Conservation (phyloP, 2,329 filamentous ascomycete species). For the Aspergillus hiratsukae region DNA sequence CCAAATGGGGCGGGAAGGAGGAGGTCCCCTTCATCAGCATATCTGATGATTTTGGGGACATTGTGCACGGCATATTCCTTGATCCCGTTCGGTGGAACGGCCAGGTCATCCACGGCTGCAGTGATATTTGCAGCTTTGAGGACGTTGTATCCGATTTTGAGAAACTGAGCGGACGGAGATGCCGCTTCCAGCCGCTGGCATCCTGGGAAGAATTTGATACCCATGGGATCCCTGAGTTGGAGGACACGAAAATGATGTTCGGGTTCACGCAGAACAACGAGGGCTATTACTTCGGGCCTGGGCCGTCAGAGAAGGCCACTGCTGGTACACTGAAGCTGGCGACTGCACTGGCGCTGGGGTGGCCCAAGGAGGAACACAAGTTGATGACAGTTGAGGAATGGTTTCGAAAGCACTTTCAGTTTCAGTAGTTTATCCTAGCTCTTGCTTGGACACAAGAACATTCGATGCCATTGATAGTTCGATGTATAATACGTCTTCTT, state of each 20-base stretch:
- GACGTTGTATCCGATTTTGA: constrained; percentile 16
- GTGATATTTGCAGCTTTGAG: constrained; percentile 29
- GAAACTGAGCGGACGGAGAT: background rate
- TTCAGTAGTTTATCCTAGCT: background rate
- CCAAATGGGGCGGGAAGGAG: constrained; percentile 39
- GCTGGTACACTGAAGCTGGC: constrained; percentile 5
- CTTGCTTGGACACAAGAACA: too few relatives aligned
- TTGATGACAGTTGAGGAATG: background rate
- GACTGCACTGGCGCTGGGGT: background rate
- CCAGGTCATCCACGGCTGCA: constrained; percentile 36
- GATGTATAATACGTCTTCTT: too few relatives aligned
- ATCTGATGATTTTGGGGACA: constrained; percentile 42
- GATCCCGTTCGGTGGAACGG: constrained; percentile 37
- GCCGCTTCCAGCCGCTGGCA: constrained; percentile 7
- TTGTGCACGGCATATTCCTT: constrained; percentile 44
- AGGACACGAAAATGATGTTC: constrained; percentile 11
- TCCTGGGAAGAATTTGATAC: constrained; percentile 12
- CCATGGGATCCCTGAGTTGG: constrained; percentile 5
- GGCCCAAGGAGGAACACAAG: background rate
- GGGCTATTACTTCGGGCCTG: constrained; percentile 9
- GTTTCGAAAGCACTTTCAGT: background rate
- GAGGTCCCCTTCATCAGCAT: constrained; percentile 40
- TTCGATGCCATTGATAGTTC: too few relatives aligned
- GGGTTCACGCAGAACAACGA: constrained; percentile 7
- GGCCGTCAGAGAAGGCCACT: constrained; percentile 3